phyloP scores from a whole-genome alignment of 768 basidiomycete genomes.

The Kwoniella botswanensis region DNA sequence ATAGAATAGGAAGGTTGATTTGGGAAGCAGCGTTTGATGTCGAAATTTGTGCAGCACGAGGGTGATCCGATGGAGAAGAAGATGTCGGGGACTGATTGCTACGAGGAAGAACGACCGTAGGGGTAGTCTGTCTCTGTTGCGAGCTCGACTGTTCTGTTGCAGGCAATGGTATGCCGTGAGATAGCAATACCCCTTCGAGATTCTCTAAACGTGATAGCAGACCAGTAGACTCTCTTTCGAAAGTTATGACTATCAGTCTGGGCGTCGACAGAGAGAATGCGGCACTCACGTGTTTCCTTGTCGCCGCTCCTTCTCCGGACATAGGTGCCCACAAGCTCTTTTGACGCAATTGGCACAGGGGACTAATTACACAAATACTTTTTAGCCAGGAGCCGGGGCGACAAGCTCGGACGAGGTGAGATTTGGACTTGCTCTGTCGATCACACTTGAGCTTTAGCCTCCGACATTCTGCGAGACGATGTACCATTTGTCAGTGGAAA shows the following conservation, averaged over 20 bases:
- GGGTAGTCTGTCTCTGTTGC: background rate
- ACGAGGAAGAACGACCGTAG: no score
- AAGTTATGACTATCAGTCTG: no score
- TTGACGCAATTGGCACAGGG: conserved; percentile 32
- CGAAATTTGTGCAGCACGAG: no score
- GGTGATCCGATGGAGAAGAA: no score
- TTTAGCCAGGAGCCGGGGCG: no score
- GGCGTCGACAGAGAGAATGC: background rate
- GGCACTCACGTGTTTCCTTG: conserved; percentile 1
- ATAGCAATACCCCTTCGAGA: conserved; percentile 3
- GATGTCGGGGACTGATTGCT: no score
- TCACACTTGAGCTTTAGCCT: conserved; percentile 35
- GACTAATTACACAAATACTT: conserved; percentile 12
- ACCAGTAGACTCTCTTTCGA: background rate
- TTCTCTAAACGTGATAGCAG: conserved; percentile 2
- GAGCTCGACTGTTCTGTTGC: conserved; percentile 1
- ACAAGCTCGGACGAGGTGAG: no score
- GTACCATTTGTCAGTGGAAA: background rate
- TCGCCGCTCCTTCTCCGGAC: conserved; percentile 20
- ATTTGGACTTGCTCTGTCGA: conserved; percentile 11
- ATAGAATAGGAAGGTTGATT: background rate
- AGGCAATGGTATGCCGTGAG: conserved; percentile 4
- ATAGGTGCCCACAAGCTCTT: conserved; percentile 25
- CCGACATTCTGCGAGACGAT: conserved; percentile 30
- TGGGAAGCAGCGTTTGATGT: background rate